Conservation (phyloP, 352 stramenopile genomes). For the Phytophthora brassicae region DNA sequence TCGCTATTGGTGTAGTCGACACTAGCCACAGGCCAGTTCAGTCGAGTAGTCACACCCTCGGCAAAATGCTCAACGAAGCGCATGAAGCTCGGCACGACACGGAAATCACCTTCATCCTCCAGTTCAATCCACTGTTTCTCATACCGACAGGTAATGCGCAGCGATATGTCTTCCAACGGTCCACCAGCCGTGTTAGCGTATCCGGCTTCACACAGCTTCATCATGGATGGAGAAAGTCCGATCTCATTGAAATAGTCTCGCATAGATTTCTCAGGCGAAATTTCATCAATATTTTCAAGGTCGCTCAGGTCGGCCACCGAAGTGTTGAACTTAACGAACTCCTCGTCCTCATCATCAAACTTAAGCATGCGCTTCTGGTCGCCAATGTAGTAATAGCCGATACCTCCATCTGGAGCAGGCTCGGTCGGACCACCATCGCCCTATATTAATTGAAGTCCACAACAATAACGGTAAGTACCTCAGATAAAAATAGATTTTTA, state of each 20-base stretch:
- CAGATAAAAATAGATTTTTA: neutral
- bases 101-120: slow-evolving; percentile 82
- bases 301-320: slow-evolving; percentile 65
- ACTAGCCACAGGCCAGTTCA: slow-evolving; percentile 56
- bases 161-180: slow-evolving; percentile 70
- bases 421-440: slow-evolving; percentile 77
- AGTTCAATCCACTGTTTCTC: slow-evolving; percentile 84
- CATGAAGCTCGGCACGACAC: slow-evolving; percentile 66
- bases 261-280: slow-evolving; percentile 68
- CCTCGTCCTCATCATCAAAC: slow-evolving; percentile 63
- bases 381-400: slow-evolving; percentile 87
- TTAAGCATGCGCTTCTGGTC: slow-evolving; percentile 83
- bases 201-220: slow-evolving; percentile 78
- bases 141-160: slow-evolving; percentile 77
- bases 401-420: slow-evolving; percentile 68
- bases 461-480: slow-evolving; percentile 26
- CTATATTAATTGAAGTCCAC: slow-evolving; percentile 42
- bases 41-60: slow-evolving; percentile 45
- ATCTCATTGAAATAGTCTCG: slow-evolving; percentile 72
- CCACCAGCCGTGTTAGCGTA: slow-evolving; percentile 83
- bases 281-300: slow-evolving; percentile 57
- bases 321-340: slow-evolving; percentile 79
- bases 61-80: slow-evolving; percentile 67
- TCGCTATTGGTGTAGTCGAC: slow-evolving; percentile 63
- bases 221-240: slow-evolving; percentile 68